Evolutionary conservation across 2,329 filamentous ascomycete species (phyloP), one percentile per base, ranked within the genome.

Genomic region (Alternaria sp.): DNA sequence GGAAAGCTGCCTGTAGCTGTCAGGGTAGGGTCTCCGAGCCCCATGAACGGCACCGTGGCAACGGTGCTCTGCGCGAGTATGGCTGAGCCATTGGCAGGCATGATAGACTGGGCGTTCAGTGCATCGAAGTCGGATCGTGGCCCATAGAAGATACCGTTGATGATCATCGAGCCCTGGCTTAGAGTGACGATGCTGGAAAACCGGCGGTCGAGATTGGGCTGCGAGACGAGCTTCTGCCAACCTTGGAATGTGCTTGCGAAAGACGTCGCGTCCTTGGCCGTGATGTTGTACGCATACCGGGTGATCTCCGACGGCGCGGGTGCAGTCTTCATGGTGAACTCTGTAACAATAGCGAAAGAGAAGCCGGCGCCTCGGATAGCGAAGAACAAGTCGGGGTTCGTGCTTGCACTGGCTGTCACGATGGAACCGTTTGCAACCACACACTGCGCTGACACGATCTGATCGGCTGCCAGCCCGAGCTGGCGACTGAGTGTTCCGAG

Each of bases 401-500:
- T 37, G 46, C 3, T 49, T 49, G 46, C 46, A 17, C 46, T 49
- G 9, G 46, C 46, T 49, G 46, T 49, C 31, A 49, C 31, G 10
- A 34, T 34, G 14, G 46, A 33, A 23, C 46, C 46, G 14, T 49
- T 49, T 13, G 31, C 31, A 0, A 49, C n/a, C 21, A 49, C 31
- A 34, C 46, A 49, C 31, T 49, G 46, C 23, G 21, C 46, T 24
- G 46, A 49, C 31, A 49, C 31, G 5, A 49, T 49, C 31, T 49
- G 46, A 49, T 49, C 46, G 1, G 46, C 13, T 49, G 29, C 46
- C 0, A 49, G 29, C 14, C 46, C 46, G 3, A 49, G 33, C n/a
- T 49, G 46, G 21, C 46, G 46, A 34, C 46, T 37, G 31, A 49
- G 46, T 29, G 46, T 34, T 26, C 46, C 46, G 46, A 49, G 46